Evolutionary conservation across 192 early-diverging fungal genomes (phyloP).

Genomic region (Mortierella alpina): DNA sequence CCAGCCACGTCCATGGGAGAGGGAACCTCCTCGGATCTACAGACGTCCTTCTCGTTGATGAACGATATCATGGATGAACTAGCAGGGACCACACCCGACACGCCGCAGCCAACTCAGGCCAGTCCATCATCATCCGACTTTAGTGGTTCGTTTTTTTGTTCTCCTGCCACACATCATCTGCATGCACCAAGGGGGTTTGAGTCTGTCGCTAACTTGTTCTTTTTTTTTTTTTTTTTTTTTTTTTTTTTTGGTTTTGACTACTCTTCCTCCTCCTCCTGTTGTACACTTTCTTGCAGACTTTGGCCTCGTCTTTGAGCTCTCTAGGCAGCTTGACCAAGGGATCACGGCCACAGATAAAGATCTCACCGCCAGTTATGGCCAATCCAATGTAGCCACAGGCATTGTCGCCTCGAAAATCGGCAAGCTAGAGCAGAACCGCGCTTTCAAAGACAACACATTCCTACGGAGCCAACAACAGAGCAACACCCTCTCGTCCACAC

Average conservation of each 20-base stretch:
- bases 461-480: constrained; percentile 3
- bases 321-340: constrained; percentile 19
- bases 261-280: not conserved
- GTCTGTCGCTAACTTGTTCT: not conserved
- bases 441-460: constrained; percentile 44
- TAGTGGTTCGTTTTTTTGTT: constrained; percentile 15
- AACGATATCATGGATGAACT: constrained; percentile 48
- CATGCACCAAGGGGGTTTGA: not conserved
- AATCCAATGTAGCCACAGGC: not conserved
- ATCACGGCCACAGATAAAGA: not conserved
- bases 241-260: too few relatives aligned
- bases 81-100: constrained; percentile 18
- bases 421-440: constrained; percentile 24
- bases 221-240: too few relatives aligned
- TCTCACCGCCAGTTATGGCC: too few relatives aligned
- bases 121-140: not conserved
- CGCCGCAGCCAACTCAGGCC: constrained; percentile 17
- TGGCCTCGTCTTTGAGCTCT: constrained; percentile 27
- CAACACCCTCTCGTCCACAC: not conserved
- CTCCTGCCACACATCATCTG: not conserved
- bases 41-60: constrained; percentile 31
- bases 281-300: constrained; percentile 12
- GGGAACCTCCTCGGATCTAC: not conserved
- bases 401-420: constrained; percentile 4
- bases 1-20: not conserved